These are phyloP conservation scores for Blastomyces parvus DNA, from an alignment of 2,329 filamentous ascomycete species.

Conservation along the genomic window DNA sequence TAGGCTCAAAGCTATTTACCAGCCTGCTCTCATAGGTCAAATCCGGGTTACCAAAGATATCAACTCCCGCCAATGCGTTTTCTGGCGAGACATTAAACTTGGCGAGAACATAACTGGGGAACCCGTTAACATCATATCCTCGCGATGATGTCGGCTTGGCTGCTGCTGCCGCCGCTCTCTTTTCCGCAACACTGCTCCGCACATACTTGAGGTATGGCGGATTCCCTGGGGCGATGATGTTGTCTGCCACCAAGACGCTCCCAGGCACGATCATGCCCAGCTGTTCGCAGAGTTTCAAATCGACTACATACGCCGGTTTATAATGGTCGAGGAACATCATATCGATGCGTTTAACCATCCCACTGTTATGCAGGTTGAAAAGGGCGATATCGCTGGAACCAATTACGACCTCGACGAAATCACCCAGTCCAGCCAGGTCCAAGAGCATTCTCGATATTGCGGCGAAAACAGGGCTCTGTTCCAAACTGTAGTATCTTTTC, in stretches of 20 bases:
- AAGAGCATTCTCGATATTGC: slow-evolving; percentile 60
- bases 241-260: slow-evolving; percentile 35
- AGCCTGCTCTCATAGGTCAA: slow-evolving; percentile 57
- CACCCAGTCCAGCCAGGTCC: slow-evolving; percentile 61
- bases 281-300: slow-evolving; percentile 68
- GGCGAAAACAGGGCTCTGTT: slow-evolving; percentile 64
- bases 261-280: slow-evolving; percentile 55
- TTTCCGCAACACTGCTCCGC: slow-evolving; percentile 53
- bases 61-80: slow-evolving; percentile 20
- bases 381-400: slow-evolving; percentile 60
- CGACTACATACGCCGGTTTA: slow-evolving; percentile 64
- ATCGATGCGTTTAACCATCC: slow-evolving; percentile 52
- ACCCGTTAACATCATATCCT: slow-evolving; percentile 17
- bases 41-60: slow-evolving; percentile 49
- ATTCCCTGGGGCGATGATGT: slow-evolving; percentile 37
- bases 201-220: slow-evolving; percentile 53
- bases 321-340: slow-evolving; percentile 73
- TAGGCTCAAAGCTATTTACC: slow-evolving; percentile 57
- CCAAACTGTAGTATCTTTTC: slow-evolving; percentile 59
- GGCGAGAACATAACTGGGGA: slow-evolving; percentile 18
- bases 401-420: slow-evolving; percentile 60
- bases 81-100: slow-evolving; percentile 22
- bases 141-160: slow-evolving; percentile 18
- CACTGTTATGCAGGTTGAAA: slow-evolving; percentile 47
- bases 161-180: slow-evolving; percentile 36